These are phyloP conservation scores for Coniella vitis DNA, from an alignment of 2,329 filamentous ascomycete genomes.

Conservation along the genomic window DNA sequence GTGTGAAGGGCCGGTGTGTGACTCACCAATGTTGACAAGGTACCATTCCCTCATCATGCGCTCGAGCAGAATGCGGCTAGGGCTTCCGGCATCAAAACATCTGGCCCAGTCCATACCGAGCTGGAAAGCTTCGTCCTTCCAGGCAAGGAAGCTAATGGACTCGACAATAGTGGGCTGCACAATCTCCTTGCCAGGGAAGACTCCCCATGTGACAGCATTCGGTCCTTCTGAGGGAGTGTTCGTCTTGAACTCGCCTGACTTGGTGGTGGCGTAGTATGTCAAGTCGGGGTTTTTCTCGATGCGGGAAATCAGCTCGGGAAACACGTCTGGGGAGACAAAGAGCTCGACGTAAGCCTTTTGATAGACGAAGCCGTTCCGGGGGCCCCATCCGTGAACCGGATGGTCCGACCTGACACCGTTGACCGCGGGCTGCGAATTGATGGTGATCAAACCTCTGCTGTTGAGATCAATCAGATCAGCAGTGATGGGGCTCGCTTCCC, in stretches of 20 bases:
- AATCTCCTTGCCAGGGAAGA: conserved; percentile 97
- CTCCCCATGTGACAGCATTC: conserved; percentile 98
- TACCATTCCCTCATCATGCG: conserved; percentile 86
- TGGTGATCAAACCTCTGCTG: conserved; percentile 78
- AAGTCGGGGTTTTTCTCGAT: conserved; percentile 74
- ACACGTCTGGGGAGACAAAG: conserved; percentile 72
- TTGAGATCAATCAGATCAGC: conserved; percentile 75
- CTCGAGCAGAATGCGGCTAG: conserved; percentile 74
- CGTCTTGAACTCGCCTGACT: conserved; percentile 71
- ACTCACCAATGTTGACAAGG: conserved; percentile 85
- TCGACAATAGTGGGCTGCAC: conserved; percentile 99
- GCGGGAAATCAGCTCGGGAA: conserved; percentile 68
- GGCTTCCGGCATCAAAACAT: conserved; percentile 71
- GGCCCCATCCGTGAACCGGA: conserved; percentile 87
- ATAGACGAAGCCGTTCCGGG: conserved; percentile 91
- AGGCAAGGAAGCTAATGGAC: conserved; percentile 92
- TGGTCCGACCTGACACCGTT: conserved; percentile 85
- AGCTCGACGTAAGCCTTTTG: conserved; percentile 97
- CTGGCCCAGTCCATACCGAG: conserved; percentile 91
- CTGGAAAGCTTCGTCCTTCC: conserved; percentile 96
- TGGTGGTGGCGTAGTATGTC: conserved; percentile 92
- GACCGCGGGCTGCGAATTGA: conserved; percentile 96
- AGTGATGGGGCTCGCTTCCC: conserved; percentile 74
- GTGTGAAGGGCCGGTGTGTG: not conserved
- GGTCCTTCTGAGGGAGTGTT: conserved; percentile 82